Percentiles rank a stretch among this genome's conserved stretches.
Conservation (phyloP, 768 basidiomycete species). For the Tylopilus cervinicoccineus region DNA sequence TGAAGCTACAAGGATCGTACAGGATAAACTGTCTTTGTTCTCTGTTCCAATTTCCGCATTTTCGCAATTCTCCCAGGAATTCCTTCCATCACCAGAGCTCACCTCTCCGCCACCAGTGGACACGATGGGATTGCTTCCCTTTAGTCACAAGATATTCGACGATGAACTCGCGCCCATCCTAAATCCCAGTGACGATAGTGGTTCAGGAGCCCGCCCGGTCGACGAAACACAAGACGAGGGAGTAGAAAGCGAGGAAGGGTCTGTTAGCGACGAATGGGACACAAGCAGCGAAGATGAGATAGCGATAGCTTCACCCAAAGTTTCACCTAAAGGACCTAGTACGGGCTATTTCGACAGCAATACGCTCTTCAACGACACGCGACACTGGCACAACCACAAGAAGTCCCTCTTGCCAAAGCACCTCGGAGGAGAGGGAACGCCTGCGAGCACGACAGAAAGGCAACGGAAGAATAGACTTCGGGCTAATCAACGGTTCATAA, state of each 20-base stretch:
- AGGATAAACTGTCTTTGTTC: conserved; percentile 18
- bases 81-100: conserved; percentile 12
- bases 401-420: conserved; percentile 50
- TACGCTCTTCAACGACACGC: conserved; percentile 43
- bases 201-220: conserved; percentile 3
- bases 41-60: conserved; percentile 18
- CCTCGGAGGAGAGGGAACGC: conserved; percentile 42
- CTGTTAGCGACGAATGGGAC: conserved; percentile 21
- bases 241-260: conserved; percentile 12
- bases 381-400: conserved; percentile 57
- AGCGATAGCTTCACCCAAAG: neutral
- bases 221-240: conserved; percentile 14
- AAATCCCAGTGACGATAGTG: conserved; percentile 2
- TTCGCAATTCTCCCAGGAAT: conserved; percentile 15
- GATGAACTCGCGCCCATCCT: conserved; percentile 36
- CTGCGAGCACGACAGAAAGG: conserved; percentile 31
- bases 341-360: conserved; percentile 37
- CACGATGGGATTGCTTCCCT: conserved; percentile 32
- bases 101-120: neutral
- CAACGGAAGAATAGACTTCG: conserved; percentile 36
- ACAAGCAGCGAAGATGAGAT: conserved; percentile 16
- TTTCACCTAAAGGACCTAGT: neutral
- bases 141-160: conserved; percentile 41
- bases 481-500: conserved; percentile 56
- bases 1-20: conserved; percentile 20